phyloP scores from a whole-genome alignment of 139 green algal species.

The Ettlia oleoabundans region DNA sequence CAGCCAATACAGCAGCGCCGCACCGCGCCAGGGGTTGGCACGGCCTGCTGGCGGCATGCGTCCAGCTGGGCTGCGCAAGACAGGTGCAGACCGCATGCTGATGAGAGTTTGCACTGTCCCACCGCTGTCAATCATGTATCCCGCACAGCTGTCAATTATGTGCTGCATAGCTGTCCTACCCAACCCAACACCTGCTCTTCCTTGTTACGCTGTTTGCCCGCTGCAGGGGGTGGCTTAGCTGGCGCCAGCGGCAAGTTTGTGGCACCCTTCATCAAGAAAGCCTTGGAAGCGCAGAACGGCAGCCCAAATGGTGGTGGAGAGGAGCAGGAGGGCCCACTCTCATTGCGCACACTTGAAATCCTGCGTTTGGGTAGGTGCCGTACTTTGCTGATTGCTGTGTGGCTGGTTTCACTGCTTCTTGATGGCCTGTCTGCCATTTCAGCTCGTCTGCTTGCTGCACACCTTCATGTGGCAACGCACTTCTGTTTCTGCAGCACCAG shows the following conservation, averaged over 20 bases:
- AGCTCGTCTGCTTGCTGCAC: not conserved
- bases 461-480: not conserved
- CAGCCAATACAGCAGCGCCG: not conserved
- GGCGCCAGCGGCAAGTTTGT: slow-evolving; percentile 62
- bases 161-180: too few relatives aligned
- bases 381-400: not conserved
- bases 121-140: not conserved
- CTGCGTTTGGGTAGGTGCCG: slow-evolving; percentile 39
- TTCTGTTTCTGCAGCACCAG: slow-evolving; percentile 27
- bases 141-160: too few relatives aligned
- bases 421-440: not conserved
- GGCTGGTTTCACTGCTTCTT: not conserved
- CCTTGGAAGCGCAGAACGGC: slow-evolving; percentile 20
- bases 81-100: not conserved
- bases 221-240: not conserved
- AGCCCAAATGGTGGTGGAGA: slow-evolving; percentile 31
- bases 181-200: too few relatives aligned
- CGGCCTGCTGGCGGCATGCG: not conserved
- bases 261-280: slow-evolving; percentile 65
- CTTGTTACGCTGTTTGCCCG: not conserved
- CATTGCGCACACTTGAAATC: slow-evolving; percentile 65
- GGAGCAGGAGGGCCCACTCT: slow-evolving; percentile 56
- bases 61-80: slow-evolving; percentile 23
- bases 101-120: not conserved
- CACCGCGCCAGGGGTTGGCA: not conserved